Conservation (phyloP, 306 rosid genomes). For the Prunus salicina region DNA sequence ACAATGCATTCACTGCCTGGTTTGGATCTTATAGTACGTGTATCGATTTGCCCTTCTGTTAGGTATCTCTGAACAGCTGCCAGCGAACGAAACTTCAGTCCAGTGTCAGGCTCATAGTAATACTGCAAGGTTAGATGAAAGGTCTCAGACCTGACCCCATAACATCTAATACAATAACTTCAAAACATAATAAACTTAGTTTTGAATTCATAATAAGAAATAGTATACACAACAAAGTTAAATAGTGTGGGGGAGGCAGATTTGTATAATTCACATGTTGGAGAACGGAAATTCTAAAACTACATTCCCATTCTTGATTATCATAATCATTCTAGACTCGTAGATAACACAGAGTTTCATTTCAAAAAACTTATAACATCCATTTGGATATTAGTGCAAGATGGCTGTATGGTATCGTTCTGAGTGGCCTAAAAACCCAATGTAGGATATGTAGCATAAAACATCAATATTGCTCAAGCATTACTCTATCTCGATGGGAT, state of each 20-base stretch:
- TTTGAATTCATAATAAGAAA: neutral
- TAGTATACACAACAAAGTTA: neutral
- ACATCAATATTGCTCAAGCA: neutral
- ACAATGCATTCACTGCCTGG: constrained; percentile 28
- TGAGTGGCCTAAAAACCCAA: neutral
- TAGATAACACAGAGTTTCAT: neutral
- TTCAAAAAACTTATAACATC: neutral
- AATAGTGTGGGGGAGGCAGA: neutral
- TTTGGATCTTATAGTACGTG: constrained; percentile 4
- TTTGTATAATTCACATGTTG: neutral
- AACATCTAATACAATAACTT: neutral
- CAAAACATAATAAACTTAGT: neutral
- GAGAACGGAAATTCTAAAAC: neutral
- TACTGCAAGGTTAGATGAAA: constrained; percentile 35
- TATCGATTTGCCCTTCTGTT: constrained; percentile 11
- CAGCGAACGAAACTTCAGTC: constrained; percentile 57
- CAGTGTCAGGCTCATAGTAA: constrained; percentile 50
- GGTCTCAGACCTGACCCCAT: neutral
- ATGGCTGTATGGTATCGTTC: neutral
- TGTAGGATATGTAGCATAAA: too few relatives aligned
- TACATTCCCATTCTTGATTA: neutral
- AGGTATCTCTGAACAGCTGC: constrained; percentile 49
- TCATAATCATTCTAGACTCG: neutral
- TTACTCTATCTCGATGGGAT: neutral
- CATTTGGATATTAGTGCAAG: neutral